phyloP scores from a whole-genome alignment of 1,284 basidiomycete genomes.

The Xerocomus nothofagi region DNA sequence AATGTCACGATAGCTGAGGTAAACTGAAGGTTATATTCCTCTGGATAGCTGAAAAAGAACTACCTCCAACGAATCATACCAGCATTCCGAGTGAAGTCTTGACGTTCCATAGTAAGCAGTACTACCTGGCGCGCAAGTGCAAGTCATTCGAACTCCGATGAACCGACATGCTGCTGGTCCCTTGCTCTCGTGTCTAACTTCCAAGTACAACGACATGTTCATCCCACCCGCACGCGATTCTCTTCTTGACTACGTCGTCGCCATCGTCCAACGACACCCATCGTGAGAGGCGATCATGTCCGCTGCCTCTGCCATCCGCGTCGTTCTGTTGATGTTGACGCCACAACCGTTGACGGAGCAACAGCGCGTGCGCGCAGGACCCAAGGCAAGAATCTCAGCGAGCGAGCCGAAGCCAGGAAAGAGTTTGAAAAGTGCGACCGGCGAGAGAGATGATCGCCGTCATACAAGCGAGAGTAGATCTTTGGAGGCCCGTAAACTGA shows the following conservation, averaged over 20 bases:
- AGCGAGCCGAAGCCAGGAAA: conserved; percentile 53
- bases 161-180: too few relatives aligned
- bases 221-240: conserved; percentile 79
- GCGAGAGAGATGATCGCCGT: conserved; percentile 74
- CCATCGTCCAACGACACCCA: conserved; percentile 69
- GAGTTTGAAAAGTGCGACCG: conserved; percentile 61
- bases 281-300: conserved; percentile 69
- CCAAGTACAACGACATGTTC: conserved; percentile 44
- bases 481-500: too few relatives aligned
- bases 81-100: too few relatives aligned
- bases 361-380: conserved; percentile 66
- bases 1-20: too few relatives aligned
- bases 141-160: too few relatives aligned
- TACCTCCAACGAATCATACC: too few relatives aligned
- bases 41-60: too few relatives aligned
- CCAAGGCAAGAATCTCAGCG: conserved; percentile 67
- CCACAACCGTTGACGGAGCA: conserved; percentile 77
- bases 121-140: too few relatives aligned
- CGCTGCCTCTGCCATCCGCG: conserved; percentile 66
- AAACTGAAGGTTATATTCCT: too few relatives aligned
- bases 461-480: conserved; percentile 56
- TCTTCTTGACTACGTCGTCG: conserved; percentile 70
- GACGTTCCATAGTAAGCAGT: too few relatives aligned
- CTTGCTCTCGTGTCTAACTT: too few relatives aligned
- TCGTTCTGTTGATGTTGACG: conserved; percentile 51